Evolutionary conservation across 768 basidiomycete species (phyloP), one percentile per base, ranked within the genome.

Genomic region (Mycena galopus): DNA sequence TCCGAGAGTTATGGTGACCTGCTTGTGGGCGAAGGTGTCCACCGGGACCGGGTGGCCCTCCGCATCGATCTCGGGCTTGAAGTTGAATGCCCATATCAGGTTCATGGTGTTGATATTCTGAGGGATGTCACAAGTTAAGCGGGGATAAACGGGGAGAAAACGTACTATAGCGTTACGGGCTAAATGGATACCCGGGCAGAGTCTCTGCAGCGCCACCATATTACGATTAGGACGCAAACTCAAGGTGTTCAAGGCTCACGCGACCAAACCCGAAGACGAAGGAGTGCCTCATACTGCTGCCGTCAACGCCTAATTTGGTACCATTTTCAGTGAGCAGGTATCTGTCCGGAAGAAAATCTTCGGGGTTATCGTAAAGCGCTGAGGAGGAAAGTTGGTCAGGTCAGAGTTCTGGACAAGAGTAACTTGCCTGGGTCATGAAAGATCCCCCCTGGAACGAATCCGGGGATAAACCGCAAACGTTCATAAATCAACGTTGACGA

Each of bases 21-120:
- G n/a, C n/a, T n/a, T n/a, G n/a, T n/a, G n/a, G n/a, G n/a, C n/a
- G n/a, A 67, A 73, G 6, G 70, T 50, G 62, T 78, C 76, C 25
- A 69, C 42, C 16, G 59, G 37, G 30, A 79, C 69, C 16, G 71
- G 32, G 3, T 63, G 53, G 16, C 70, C 70, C 17, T 21, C 21
- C 7, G 51, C 51, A 37, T 72, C 68, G n/a, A 67, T 57, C 16
- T 27, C 65, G 0, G 58, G 39, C 19, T 25, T 71, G 67, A 81
- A 82, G 29, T 79, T 65, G 73, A 82, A 82, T 3, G 78, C 78
- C 81, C 81, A 82, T 4, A 82, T 27, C 5, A 82, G 73, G 61
- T 76, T 78, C 77, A 78, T 78, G 14, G 68, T 67, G 57, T 77
- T 78, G 25, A 82, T 61, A 25, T 67, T 72, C 71, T 72, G 29